Evolutionary conservation across 2,329 filamentous ascomycete species (phyloP).

Genomic region (Intubia oerlemansii): DNA sequence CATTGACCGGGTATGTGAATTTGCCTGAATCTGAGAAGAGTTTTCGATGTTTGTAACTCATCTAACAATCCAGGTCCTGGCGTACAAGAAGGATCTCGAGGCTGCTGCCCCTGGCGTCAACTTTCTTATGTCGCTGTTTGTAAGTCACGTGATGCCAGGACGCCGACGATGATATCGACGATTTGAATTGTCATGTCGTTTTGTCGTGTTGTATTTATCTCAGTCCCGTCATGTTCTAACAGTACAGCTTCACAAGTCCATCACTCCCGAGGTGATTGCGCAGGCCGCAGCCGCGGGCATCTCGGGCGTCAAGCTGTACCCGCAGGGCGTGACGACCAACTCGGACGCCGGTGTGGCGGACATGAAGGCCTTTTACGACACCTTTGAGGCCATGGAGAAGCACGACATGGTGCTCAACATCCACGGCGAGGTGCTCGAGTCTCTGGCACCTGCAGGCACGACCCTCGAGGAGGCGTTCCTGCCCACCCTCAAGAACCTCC

Average conservation of each 20-base stretch:
- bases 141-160: conserved; percentile 3
- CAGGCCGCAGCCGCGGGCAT: conserved; percentile 55
- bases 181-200: no score
- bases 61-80: conserved; percentile 27
- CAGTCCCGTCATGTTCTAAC: background rate
- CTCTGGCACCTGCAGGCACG: conserved; percentile 16
- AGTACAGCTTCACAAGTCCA: conserved; percentile 25
- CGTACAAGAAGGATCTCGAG: conserved; percentile 40
- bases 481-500: conserved; percentile 54
- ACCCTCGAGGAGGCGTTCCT: conserved; percentile 49
- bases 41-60: no score
- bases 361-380: conserved; percentile 50
- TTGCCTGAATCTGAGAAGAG: background rate
- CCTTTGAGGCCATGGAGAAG: conserved; percentile 78
- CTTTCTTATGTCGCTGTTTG: conserved; percentile 52
- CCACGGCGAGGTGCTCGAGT: conserved; percentile 54
- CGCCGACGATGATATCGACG: no score
- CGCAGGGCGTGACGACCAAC: conserved; percentile 37
- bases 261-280: conserved; percentile 48
- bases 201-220: background rate
- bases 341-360: conserved; percentile 47
- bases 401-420: conserved; percentile 54
- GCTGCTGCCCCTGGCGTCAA: conserved; percentile 38
- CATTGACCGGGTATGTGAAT: conserved; percentile 4
- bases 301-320: conserved; percentile 49